phyloP scores from a whole-genome alignment of 2,329 filamentous ascomycete species.

The Colletotrichum endophyticum region DNA sequence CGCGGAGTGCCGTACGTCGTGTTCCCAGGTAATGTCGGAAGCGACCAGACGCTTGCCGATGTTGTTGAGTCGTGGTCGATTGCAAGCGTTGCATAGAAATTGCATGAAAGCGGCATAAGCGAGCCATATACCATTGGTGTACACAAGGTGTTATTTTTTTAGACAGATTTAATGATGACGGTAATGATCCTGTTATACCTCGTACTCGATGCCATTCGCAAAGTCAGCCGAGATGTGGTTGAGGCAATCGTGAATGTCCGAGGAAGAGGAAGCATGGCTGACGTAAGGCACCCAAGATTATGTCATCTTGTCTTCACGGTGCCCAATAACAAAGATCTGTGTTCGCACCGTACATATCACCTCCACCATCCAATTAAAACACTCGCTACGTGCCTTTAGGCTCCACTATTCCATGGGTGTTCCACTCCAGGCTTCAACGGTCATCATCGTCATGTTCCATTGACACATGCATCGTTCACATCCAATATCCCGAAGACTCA shows the following conservation, averaged over 20 bases:
- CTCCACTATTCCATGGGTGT: neutral
- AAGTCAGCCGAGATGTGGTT: neutral
- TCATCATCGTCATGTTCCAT: neutral
- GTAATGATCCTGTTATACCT: neutral
- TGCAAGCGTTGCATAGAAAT: neutral
- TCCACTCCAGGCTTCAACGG: neutral
- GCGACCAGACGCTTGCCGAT: slow-evolving; percentile 49
- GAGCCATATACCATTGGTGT: neutral
- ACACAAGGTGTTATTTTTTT: neutral
- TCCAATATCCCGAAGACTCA: neutral
- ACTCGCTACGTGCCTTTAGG: fast-evolving
- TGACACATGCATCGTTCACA: neutral
- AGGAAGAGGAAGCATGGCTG: neutral
- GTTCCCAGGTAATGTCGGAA: slow-evolving; percentile 63
- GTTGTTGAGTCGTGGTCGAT: slow-evolving; percentile 37
- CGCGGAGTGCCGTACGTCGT: slow-evolving; percentile 60
- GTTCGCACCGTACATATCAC: fast-evolving
- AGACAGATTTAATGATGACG: neutral
- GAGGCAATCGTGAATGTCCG: neutral
- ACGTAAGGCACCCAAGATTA: fast-evolving
- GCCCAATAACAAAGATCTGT: neutral
- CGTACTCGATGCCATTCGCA: neutral
- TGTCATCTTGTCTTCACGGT: neutral
- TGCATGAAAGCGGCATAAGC: neutral
- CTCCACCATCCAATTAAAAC: neutral